Evolutionary conservation across 2,329 filamentous ascomycete species (phyloP).

Genomic region (Neonectria neomacrospora): DNA sequence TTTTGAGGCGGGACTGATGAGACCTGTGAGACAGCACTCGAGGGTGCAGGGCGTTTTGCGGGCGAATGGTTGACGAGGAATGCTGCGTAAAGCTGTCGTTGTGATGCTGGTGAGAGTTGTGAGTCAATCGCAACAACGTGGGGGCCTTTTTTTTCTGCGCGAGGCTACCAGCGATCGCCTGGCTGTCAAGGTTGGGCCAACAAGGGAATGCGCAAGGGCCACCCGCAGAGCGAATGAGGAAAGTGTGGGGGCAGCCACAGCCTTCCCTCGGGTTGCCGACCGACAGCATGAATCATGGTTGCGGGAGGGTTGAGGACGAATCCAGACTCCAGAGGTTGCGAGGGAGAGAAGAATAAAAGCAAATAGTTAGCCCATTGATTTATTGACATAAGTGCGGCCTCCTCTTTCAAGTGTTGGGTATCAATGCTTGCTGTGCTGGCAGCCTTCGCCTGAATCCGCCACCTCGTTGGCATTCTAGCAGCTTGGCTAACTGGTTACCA

Average conservation of each 20-base stretch:
- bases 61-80: constrained; percentile 32
- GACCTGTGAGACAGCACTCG: background rate
- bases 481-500: background rate
- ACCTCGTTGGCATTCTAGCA: constrained; percentile 4
- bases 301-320: constrained; percentile 8
- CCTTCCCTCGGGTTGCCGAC: constrained; percentile 29
- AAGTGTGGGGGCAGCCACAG: constrained; percentile 35
- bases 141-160: constrained; percentile 43
- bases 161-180: constrained; percentile 35
- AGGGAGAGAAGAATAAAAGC: background rate
- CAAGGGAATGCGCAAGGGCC: constrained; percentile 10
- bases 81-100: constrained; percentile 24
- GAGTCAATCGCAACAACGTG: constrained; percentile 40
- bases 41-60: background rate
- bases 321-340: constrained; percentile 4
- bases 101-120: constrained; percentile 30
- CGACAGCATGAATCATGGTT: background rate
- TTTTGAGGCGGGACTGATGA: background rate
- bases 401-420: constrained; percentile 15
- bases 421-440: constrained; percentile 26
- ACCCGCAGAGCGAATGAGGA: constrained; percentile 22
- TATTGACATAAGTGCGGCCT: background rate
- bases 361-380: background rate
- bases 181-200: constrained; percentile 13
- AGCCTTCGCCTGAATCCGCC: constrained; percentile 1